Base-by-base conservation (phyloP, 208 protist species). In the Leishmania arabica region DNA sequence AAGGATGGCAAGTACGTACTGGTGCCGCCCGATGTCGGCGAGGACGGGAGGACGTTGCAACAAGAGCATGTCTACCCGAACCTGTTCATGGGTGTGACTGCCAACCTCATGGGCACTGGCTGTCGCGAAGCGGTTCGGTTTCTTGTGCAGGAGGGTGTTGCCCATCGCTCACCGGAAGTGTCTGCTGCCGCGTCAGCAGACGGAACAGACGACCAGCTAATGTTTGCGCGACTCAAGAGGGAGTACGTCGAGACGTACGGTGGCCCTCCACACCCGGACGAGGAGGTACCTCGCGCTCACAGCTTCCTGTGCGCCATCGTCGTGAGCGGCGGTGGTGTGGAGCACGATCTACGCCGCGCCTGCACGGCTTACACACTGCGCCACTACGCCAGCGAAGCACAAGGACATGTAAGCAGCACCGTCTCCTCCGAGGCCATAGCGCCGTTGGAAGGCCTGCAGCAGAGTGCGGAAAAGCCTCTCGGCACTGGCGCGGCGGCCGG, bases 291-390 rank as follows among this genome's bases (percentile, higher is more conserved):
- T 31, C 13, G 54, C 1, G 82, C 86, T 51, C 82, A 71, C 65
- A 89, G 85, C 72, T 93, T 94, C 77, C 74, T 93, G 75, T 80
- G 86, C 69, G 84, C 85, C 9, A 27, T 98, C 17, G 95, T 98
- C 31, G 84, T 95, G 65, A 93, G 92, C 77, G 96, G 95, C 24
- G 96, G 96, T 42, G 96, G 90, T 15, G 89, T 97, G 70, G 96
- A 98, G 86, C 92, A 96, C 77, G 96, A 98, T 73, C 84, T 98
- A 72, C 90, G 93, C 47, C 92, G 92, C 31, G 87, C 92, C 3
- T 96, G 95, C 82, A 83, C 86, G 68, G 40, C 64, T 6, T 96
- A 97, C 81, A 60, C 47, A 5, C 42, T 96, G 34, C 40, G 34
- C 0, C 70, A 85, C 53, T 92, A 95, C 82, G 84, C 77, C 42